phyloP scores from a whole-genome alignment of 129 eudicot species.

The Escallonia rubra region DNA sequence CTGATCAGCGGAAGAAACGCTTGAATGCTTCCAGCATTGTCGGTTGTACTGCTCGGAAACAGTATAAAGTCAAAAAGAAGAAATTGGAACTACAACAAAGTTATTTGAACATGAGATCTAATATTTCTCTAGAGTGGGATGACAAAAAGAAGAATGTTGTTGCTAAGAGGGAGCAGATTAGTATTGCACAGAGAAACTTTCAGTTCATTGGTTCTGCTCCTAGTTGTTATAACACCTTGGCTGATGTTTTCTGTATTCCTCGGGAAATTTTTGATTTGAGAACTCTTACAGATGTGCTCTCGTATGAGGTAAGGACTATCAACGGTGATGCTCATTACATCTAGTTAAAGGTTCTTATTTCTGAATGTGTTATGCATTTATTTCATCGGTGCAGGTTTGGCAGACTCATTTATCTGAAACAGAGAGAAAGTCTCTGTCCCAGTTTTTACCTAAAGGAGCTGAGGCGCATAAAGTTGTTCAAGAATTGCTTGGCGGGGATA shows the following conservation, averaged over 20 bases:
- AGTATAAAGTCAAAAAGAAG: constrained; percentile 50
- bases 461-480: constrained; percentile 52
- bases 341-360: not conserved
- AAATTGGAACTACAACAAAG: constrained; percentile 28
- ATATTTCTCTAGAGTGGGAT: constrained; percentile 85
- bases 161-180: constrained; percentile 79
- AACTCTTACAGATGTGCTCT: constrained; percentile 49
- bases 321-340: no score
- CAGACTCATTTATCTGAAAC: constrained; percentile 55
- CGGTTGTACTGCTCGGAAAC: constrained; percentile 39
- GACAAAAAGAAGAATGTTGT: constrained; percentile 60
- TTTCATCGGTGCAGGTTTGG: constrained; percentile 60
- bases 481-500: constrained; percentile 67
- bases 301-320: constrained; percentile 60
- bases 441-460: constrained; percentile 65
- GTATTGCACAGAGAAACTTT: constrained; percentile 55
- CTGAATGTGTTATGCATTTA: constrained; percentile 9
- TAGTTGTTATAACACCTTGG: constrained; percentile 37
- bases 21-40: constrained; percentile 33
- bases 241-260: constrained; percentile 72
- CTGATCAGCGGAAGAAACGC: constrained; percentile 68
- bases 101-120: constrained; percentile 44
- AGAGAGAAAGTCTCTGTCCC: constrained; percentile 66
- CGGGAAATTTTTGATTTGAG: constrained; percentile 56
- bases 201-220: constrained; percentile 39